Conservation (phyloP, 2,329 filamentous ascomycete species). For the Colletotrichum horii region DNA sequence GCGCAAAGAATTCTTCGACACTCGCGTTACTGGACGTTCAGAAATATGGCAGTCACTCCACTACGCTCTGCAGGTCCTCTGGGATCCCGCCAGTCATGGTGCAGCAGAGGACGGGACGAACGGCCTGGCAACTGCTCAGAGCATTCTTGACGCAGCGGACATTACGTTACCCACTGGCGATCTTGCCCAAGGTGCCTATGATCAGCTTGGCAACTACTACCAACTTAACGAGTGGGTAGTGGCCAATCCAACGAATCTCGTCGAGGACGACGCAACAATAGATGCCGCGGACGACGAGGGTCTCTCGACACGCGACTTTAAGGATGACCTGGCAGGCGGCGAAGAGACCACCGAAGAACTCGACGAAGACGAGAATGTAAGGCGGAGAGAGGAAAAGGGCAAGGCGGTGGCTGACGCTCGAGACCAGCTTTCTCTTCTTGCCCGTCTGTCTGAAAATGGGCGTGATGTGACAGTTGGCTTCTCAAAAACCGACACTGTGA, state of each 20-base stretch:
- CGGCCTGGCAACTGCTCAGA: conserved; percentile 73
- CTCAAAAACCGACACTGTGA: conserved; percentile 67
- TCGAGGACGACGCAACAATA: conserved; percentile 53
- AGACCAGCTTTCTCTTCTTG: conserved; percentile 62
- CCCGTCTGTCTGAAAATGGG: conserved; percentile 70
- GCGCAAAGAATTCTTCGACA: conserved; percentile 88
- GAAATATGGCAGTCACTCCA: conserved; percentile 84
- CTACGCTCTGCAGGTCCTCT: conserved; percentile 71
- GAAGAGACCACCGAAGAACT: conserved; percentile 29
- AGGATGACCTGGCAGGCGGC: conserved; percentile 47
- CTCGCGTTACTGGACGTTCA: conserved; percentile 75
- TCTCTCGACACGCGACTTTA: conserved; percentile 21
- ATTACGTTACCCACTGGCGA: conserved; percentile 78
- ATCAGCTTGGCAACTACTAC: conserved; percentile 73
- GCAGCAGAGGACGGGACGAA: conserved; percentile 40
- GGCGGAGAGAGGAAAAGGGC: conserved; percentile 62
- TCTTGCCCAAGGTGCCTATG: conserved; percentile 74
- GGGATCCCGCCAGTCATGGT: conserved; percentile 53
- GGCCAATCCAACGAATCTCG: conserved; percentile 65
- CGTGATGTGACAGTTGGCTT: conserved; percentile 67
- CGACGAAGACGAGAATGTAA: conserved; percentile 39
- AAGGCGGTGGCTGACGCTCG: conserved; percentile 59
- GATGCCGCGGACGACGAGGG: conserved; percentile 31
- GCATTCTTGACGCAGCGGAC: conserved; percentile 78
- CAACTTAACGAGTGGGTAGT: conserved; percentile 72